A percentile compares a stretch with the other conserved stretches of the same genome.
Conservation (phyloP, 208 protist genomes). For the Leishmania martiniquensis region DNA sequence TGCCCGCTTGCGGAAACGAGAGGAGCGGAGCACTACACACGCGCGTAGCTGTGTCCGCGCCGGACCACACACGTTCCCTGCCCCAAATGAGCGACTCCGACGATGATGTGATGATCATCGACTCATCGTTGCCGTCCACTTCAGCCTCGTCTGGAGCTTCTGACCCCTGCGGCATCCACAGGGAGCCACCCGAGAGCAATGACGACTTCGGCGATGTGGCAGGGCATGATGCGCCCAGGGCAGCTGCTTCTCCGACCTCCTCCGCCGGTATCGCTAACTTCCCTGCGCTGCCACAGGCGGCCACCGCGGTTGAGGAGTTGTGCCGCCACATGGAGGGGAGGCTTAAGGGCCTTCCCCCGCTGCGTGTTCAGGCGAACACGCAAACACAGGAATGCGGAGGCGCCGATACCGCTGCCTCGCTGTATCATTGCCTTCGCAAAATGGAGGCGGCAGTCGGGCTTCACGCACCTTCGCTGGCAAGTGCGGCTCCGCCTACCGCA, state of each 20-base stretch:
- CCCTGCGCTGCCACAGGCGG: not conserved
- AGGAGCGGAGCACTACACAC: not conserved
- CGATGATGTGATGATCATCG: slow-evolving; percentile 32
- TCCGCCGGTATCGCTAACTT: not conserved
- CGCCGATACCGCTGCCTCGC: not conserved
- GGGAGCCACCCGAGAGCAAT: not conserved
- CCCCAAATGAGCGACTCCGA: slow-evolving; percentile 15
- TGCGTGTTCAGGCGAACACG: slow-evolving; percentile 3
- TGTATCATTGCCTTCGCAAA: slow-evolving; percentile 8
- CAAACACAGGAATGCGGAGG: slow-evolving; percentile 7
- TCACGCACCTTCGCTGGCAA: not conserved
- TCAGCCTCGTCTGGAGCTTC: not conserved
- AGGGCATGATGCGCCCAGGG: not conserved
- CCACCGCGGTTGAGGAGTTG: not conserved
- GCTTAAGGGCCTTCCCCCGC: not conserved
- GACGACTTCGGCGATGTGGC: not conserved
- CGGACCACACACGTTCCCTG: not conserved
- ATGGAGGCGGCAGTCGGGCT: slow-evolving; percentile 29
- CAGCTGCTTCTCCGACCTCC: not conserved
- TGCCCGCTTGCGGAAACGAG: not conserved
- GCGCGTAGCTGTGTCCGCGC: not conserved
- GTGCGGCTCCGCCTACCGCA: not conserved
- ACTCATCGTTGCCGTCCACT: slow-evolving; percentile 23
- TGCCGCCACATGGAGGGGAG: not conserved
- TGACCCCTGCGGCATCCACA: not conserved